phyloP scores from a whole-genome alignment of 257 asterid species.

The Solanum appendiculatum region DNA sequence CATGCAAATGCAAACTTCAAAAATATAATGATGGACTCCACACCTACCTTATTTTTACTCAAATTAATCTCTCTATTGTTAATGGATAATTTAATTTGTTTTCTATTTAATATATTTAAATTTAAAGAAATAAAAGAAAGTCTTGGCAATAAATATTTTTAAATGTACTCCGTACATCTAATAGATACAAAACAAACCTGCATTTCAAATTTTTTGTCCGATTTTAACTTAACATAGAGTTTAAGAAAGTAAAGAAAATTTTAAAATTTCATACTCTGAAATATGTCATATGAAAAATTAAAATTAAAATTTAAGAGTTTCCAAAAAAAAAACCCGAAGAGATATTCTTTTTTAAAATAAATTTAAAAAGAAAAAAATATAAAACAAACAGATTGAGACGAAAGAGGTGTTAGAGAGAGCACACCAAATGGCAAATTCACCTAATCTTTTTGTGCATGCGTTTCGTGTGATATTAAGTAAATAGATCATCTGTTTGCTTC shows the following conservation, averaged over 20 bases:
- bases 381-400: background rate
- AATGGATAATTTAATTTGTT: background rate
- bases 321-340: background rate
- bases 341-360: background rate
- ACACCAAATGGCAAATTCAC: background rate
- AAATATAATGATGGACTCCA: background rate
- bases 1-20: background rate
- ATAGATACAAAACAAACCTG: background rate
- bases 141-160: background rate
- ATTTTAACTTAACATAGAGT: background rate
- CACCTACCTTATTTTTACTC: background rate
- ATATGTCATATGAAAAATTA: background rate
- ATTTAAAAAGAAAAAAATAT: background rate
- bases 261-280: accelerated
- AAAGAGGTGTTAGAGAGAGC: background rate
- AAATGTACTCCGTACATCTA: background rate
- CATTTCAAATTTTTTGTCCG: background rate
- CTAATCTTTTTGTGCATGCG: background rate
- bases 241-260: accelerated
- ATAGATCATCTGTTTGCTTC: background rate
- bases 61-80: background rate
- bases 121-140: too few species aligned
- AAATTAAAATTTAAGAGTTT: accelerated
- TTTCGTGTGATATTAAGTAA: background rate
- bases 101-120: too few species aligned